Evolutionary conservation across 1,284 basidiomycete genomes (phyloP).

Genomic region (Leccinum subrobustum): DNA sequence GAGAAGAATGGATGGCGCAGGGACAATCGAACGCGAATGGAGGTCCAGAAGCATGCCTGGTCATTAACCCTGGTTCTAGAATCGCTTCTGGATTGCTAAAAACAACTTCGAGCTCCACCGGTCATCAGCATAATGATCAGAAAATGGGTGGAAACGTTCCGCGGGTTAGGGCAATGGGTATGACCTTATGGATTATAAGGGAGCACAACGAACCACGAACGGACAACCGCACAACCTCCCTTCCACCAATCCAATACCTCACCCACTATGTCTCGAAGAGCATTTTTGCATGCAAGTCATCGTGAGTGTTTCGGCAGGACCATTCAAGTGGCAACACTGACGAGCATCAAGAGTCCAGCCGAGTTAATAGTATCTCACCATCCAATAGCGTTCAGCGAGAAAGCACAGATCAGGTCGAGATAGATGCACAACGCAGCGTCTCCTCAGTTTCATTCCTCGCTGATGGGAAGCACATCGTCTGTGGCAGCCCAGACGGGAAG

Average conservation of each 20-base stretch:
- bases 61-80: neutral
- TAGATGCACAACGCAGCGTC: neutral
- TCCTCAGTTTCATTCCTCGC: neutral
- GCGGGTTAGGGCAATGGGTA: neutral
- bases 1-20: neutral
- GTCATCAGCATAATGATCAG: neutral
- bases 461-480: neutral
- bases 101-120: neutral
- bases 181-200: neutral
- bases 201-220: neutral
- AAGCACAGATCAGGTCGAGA: neutral
- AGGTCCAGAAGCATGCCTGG: neutral
- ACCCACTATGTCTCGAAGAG: neutral
- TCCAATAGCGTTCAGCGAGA: neutral
- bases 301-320: neutral
- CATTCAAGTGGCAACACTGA: neutral
- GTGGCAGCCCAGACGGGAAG: neutral
- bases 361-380: neutral
- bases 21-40: neutral
- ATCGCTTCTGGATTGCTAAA: neutral
- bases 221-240: neutral
- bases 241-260: neutral
- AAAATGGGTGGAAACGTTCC: neutral
- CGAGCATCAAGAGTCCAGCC: neutral
- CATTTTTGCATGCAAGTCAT: neutral